Evolutionary conservation across 164 flowering plant genomes (phyloP), one percentile per base, ranked within the genome.

Genomic region (Litsea cubeba): DNA sequence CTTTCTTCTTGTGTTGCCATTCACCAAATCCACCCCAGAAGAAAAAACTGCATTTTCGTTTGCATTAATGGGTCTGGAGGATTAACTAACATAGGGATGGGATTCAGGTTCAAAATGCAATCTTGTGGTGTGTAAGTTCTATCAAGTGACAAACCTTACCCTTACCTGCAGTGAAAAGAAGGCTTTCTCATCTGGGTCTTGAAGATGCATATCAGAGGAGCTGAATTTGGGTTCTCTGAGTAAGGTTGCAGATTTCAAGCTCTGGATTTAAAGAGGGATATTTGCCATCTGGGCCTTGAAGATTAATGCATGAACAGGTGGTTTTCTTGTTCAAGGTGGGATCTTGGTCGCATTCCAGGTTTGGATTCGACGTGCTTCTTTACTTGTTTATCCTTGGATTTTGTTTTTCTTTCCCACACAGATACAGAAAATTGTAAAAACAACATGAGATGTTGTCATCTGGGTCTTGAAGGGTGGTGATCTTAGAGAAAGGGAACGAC

Each of bases 271-370:
- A 17, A 15, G 60, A 54, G 60, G 60, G 60, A 54, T 14, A 2
- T 54, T 54, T 54, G 3, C 60, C 60, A 54, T 17, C 60, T 54
- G 60, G 60, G 60, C 18, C n/a, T 54, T 54, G 60, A 54, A 54
- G 60, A 54, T 54, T 54, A 54, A 15, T 54, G 60, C n/a, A 20
- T 15, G 60, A 54, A 54, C 20, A 17, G 60, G 24, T 68, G 69
- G 46, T 2, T 66, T 28, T 66, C 20, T 15, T 66, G 69, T 6
- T 66, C 40, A 66, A 66, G 68, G 14, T 24, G 57, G 22, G 24
- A 76, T 30, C 74, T 65, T 70, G 74, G 71, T 68, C 12, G 14
- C 68, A 22, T 66, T 66, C 35, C 40, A 66, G 69, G 71, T 68
- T n/a, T 68, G 51, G 50, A 46, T 40, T 10, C 71, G n/a, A 23